Evolutionary conservation across 2,329 filamentous ascomycete species (phyloP).

Genomic region (Neophaeococcomyces mojaviensis): DNA sequence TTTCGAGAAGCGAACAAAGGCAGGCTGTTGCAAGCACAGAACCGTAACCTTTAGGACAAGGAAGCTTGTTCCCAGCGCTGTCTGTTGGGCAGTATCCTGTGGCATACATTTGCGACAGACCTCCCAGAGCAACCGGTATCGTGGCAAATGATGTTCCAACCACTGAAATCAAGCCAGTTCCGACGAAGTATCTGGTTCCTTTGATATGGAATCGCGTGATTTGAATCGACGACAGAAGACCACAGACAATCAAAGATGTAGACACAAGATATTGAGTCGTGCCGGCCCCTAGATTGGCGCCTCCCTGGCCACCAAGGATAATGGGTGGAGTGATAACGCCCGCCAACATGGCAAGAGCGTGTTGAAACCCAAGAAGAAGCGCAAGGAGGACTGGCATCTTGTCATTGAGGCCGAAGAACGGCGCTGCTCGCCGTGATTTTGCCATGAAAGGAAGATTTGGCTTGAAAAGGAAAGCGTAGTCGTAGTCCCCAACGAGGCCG

Average conservation of each 20-base stretch:
- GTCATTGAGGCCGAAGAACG: conserved; percentile 64
- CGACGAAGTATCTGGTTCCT: conserved; percentile 52
- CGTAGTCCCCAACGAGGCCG: conserved; percentile 75
- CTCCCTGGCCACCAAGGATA: conserved; percentile 48
- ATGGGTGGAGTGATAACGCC: conserved; percentile 58
- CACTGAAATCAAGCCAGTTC: conserved; percentile 60
- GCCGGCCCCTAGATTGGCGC: conserved; percentile 50
- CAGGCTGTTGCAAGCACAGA: conserved; percentile 52
- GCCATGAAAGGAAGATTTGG: conserved; percentile 77
- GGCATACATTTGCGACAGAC: conserved; percentile 55
- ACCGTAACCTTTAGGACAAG: conserved; percentile 61
- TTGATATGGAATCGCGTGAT: conserved; percentile 59
- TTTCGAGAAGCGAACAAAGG: conserved; percentile 48
- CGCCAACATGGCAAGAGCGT: conserved; percentile 60
- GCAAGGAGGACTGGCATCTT: conserved; percentile 61
- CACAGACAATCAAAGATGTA: conserved; percentile 60
- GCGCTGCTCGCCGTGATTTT: conserved; percentile 49
- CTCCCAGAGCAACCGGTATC: conserved; percentile 56
- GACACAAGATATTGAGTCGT: conserved; percentile 60
- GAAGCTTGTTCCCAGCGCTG: conserved; percentile 49
- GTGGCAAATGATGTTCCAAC: conserved; percentile 63
- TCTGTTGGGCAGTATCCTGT: conserved; percentile 56
- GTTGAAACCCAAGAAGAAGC: conserved; percentile 61
- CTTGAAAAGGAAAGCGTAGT: conserved; percentile 82
- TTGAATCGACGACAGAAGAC: conserved; percentile 57